A percentile compares a stretch with the other conserved stretches of the same genome.
Evolutionary conservation across 768 basidiomycete genomes (phyloP).

Genomic region (Paxillus ammoniavirescens): DNA sequence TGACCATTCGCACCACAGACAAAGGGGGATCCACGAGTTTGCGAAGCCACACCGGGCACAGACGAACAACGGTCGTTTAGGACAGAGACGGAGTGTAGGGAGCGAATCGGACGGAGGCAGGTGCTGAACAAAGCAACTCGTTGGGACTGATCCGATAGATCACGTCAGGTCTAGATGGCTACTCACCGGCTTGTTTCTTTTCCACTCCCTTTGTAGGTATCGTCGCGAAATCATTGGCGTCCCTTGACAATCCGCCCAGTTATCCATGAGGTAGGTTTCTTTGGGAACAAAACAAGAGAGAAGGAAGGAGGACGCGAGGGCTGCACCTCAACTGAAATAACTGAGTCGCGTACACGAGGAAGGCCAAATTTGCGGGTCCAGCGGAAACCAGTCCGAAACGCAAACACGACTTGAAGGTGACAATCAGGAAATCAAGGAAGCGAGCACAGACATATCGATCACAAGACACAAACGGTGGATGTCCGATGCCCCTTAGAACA

Average conservation of each 20-base stretch:
- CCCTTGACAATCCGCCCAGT: constrained; percentile 15
- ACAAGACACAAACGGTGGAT: constrained; percentile 16
- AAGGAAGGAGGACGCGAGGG: constrained; percentile 3
- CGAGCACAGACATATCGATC: constrained; percentile 19
- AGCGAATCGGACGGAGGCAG: constrained; percentile 46
- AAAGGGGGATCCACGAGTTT: constrained; percentile 48
- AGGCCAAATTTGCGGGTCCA: constrained; percentile 22
- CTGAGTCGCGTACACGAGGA: constrained; percentile 29
- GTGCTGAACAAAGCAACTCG: constrained; percentile 30
- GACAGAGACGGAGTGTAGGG: constrained; percentile 43
- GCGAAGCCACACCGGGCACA: constrained; percentile 46
- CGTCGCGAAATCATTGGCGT: constrained; percentile 27
- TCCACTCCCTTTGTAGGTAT: constrained; percentile 42
- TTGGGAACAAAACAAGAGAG: constrained; percentile 5
- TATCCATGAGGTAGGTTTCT: constrained; percentile 12
- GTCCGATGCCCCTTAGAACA: constrained; percentile 20
- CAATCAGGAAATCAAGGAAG: constrained; percentile 12
- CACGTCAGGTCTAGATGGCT: constrained; percentile 2
- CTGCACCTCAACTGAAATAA: constrained; percentile 19
- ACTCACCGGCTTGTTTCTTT: constrained; percentile 40
- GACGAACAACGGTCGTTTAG: constrained; percentile 42
- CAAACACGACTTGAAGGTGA: constrained; percentile 17
- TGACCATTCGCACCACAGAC: constrained; percentile 51
- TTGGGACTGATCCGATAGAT: constrained; percentile 3
- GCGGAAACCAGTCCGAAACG: constrained; percentile 28